A percentile compares a stretch with the other conserved stretches of the same genome.
Conservation (phyloP, 2,329 filamentous ascomycete species). For the Beauveria medogensis region DNA sequence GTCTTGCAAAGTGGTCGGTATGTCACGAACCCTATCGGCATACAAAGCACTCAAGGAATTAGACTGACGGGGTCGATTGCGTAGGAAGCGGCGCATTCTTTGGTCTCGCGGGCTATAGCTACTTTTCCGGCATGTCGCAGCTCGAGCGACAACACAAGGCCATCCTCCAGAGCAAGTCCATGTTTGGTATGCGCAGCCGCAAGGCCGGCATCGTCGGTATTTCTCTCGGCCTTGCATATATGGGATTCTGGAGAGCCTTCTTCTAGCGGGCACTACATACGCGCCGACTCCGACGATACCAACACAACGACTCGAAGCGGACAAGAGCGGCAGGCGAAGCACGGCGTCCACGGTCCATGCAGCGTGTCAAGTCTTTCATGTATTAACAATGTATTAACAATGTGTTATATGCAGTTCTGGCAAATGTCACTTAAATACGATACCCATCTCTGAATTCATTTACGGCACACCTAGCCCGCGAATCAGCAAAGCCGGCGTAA, state of each 20-base stretch:
- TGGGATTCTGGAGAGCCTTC: conserved; percentile 62
- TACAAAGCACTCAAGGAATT: not conserved
- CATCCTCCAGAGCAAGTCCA: conserved; percentile 61
- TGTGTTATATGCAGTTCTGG: not conserved
- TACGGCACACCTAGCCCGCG: too few relatives aligned
- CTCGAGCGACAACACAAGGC: conserved; percentile 56
- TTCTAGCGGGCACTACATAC: conserved; percentile 30
- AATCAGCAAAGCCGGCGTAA: too few relatives aligned
- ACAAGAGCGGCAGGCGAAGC: not conserved
- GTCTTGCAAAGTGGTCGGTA: conserved; percentile 64
- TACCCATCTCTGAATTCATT: not conserved
- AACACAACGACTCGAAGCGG: not conserved
- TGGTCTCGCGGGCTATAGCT: conserved; percentile 69
- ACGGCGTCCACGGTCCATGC: not conserved
- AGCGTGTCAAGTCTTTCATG: not conserved
- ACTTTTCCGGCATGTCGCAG: conserved; percentile 65
- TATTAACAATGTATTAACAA: too few relatives aligned
- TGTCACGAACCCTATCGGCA: conserved; percentile 15
- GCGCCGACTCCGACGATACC: not conserved
- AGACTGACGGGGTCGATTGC: not conserved
- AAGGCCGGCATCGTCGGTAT: conserved; percentile 59
- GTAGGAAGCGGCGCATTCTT: conserved; percentile 68
- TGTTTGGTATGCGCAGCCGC: conserved; percentile 65
- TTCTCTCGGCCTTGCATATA: conserved; percentile 57
- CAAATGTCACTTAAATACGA: not conserved